phyloP scores from a whole-genome alignment of 441 rosid species.

The Euphorbia celastroides region DNA sequence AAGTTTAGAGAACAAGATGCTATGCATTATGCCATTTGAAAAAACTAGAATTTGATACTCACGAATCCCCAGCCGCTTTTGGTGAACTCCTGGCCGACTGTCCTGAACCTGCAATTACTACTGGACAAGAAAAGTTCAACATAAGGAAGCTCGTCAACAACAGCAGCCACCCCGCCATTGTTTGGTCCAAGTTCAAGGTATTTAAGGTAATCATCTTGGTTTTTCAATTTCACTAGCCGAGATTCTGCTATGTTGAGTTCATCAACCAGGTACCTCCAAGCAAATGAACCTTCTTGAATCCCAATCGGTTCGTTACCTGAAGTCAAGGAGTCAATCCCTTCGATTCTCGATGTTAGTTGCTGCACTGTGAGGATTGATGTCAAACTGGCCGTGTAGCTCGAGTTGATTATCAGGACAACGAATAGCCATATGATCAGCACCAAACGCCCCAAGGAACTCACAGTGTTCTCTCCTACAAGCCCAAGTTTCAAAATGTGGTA shows the following conservation, averaged over 20 bases:
- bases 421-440: conserved; percentile 90
- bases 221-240: conserved; percentile 49
- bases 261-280: conserved; percentile 58
- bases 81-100: conserved; percentile 87
- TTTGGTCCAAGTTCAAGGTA: conserved; percentile 67
- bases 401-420: conserved; percentile 88
- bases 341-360: conserved; percentile 66
- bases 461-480: conserved; percentile 78
- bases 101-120: conserved; percentile 60
- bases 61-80: conserved; percentile 97
- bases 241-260: conserved; percentile 80
- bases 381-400: conserved; percentile 96
- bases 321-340: conserved; percentile 74
- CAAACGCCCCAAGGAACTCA: conserved; percentile 75
- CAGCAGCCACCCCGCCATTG: conserved; percentile 77
- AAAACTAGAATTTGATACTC: conserved; percentile 30
- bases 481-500: conserved; percentile 17
- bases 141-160: conserved; percentile 90
- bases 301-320: conserved; percentile 71
- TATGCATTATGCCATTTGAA: neutral
- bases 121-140: conserved; percentile 64
- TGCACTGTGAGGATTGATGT: conserved; percentile 94
- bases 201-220: conserved; percentile 39
- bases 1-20: no score
- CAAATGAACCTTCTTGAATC: conserved; percentile 84